These are phyloP conservation scores for Didymella glomerata DNA, from an alignment of 2,329 filamentous ascomycete genomes.

Conservation along the genomic window DNA sequence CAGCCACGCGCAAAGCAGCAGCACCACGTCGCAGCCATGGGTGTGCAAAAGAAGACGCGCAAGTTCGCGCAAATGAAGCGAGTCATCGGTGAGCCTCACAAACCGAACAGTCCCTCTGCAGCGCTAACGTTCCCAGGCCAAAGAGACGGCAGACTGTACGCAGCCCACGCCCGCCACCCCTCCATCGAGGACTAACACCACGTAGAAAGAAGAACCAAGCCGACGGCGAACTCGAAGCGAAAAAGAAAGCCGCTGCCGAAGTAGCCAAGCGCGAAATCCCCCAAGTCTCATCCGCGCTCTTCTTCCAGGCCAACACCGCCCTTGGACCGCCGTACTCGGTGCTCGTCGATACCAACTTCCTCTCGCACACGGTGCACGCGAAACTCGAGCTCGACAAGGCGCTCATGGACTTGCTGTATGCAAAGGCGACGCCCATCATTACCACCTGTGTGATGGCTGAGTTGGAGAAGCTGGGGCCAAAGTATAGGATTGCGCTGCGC, in stretches of 20 bases:
- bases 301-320: conserved; percentile 72
- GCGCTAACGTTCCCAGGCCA: conserved; percentile 52
- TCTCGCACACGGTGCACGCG: conserved; percentile 79
- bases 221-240: conserved; percentile 67
- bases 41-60: conserved; percentile 86
- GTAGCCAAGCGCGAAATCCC: conserved; percentile 79
- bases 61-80: conserved; percentile 88
- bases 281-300: conserved; percentile 73
- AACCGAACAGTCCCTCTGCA: background rate
- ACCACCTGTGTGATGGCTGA: conserved; percentile 81
- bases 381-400: conserved; percentile 88
- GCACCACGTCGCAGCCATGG: conserved; percentile 66
- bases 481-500: conserved; percentile 84
- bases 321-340: conserved; percentile 84
- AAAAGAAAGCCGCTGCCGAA: conserved; percentile 64
- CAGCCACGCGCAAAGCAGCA: conserved; percentile 16
- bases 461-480: conserved; percentile 83
- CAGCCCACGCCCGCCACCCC: conserved; percentile 26
- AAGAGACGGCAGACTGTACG: conserved; percentile 74
- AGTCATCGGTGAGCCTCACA: conserved; percentile 71
- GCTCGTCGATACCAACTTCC: conserved; percentile 58
- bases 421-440: conserved; percentile 88
- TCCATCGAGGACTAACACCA: conserved; percentile 19
- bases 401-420: conserved; percentile 94
- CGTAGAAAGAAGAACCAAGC: conserved; percentile 75